Evolutionary conservation across 2,329 filamentous ascomycete genomes (phyloP), one percentile per base, ranked within the genome.

Genomic region (Monilinia fructicola): DNA sequence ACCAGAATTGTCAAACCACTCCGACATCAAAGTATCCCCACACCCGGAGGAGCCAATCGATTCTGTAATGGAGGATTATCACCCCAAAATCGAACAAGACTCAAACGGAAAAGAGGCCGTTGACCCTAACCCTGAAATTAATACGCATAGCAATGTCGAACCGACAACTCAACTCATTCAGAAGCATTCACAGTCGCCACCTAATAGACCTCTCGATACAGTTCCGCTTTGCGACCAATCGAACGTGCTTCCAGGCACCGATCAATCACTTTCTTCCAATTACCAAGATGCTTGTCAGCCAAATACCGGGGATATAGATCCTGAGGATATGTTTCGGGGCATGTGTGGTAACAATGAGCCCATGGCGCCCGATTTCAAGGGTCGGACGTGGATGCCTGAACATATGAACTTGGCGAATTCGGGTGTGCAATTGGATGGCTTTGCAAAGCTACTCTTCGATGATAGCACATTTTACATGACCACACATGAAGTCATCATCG

Each of bases 401-500:
- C 31, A 38, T 16, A n/a, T 23, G 26, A 53, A 40, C 21, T 18
- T 44, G 44, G 23, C 44, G 44, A 54, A 50, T 16, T 14, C 46
- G 12, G 53, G 63, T 10, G 46, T 62, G 42, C 42, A 52, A 12
- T n/a, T 65, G 28, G 56, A 60, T 60, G 54, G 63, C 16, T 85
- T 81, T 73, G 84, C 83, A 44, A 83, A 83, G 71, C 77, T 93
- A 68, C 85, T 88, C 73, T 93, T 93, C 75, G 83, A 85, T 71
- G 90, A 93, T 79, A 89, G 90, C 74, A 84, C 87, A 66, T 93
- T 91, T 76, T 90, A 91, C 77, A 90, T 93, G 87, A 91, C 87
- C 62, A 92, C 89, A 1, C 89, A 88, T 72, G 83, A 85, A 63
- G 84, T 93, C 71, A 85, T 90, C 66, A 85, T 93, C 38, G 90